Percentiles rank a stretch among this genome's conserved stretches.
Evolutionary conservation across 2,329 filamentous ascomycete genomes (phyloP).

Genomic region (Graphilbum sp.): DNA sequence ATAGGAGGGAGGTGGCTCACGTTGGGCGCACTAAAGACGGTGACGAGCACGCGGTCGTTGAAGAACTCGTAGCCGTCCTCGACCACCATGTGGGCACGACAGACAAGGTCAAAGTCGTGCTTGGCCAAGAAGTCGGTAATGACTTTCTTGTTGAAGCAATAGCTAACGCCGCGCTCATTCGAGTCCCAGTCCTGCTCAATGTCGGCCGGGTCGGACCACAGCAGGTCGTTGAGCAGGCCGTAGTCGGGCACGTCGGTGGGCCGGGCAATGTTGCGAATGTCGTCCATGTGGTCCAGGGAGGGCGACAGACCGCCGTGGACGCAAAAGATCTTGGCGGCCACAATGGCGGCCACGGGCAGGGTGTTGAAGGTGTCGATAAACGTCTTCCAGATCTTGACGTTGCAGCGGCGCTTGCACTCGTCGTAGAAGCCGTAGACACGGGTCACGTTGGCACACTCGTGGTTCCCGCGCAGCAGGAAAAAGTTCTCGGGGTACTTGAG

Average conservation of each 20-base stretch:
- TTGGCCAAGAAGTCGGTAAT: conserved; percentile 89
- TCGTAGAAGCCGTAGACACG: conserved; percentile 96
- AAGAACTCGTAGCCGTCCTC: conserved; percentile 99
- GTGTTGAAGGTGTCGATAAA: conserved; percentile 96
- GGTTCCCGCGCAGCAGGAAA: conserved; percentile 84
- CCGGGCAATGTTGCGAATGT: conserved; percentile 88
- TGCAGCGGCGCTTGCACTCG: conserved; percentile 90
- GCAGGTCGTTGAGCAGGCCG: conserved; percentile 79
- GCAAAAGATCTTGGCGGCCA: conserved; percentile 94
- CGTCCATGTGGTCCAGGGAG: conserved; percentile 89
- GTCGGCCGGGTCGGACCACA: conserved; percentile 96
- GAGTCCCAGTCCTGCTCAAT: conserved; percentile 98
- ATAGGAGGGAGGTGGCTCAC: conserved; percentile 37
- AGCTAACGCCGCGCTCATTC: conserved; percentile 92
- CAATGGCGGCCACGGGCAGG: conserved; percentile 87
- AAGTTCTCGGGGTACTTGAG: conserved; percentile 96
- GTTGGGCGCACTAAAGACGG: conserved; percentile 94
- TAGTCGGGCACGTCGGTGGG: conserved; percentile 97
- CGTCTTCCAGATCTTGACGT: conserved; percentile 96
- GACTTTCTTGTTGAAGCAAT: conserved; percentile 96
- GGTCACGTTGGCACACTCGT: conserved; percentile 93
- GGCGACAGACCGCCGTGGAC: conserved; percentile 92
- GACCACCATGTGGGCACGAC: conserved; percentile 96
- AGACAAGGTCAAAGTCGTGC: conserved; percentile 95
- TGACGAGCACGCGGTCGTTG: conserved; percentile 84